Evolutionary conservation across 1,284 basidiomycete species (phyloP).

Genomic region (Limonomyces culmigenus): DNA sequence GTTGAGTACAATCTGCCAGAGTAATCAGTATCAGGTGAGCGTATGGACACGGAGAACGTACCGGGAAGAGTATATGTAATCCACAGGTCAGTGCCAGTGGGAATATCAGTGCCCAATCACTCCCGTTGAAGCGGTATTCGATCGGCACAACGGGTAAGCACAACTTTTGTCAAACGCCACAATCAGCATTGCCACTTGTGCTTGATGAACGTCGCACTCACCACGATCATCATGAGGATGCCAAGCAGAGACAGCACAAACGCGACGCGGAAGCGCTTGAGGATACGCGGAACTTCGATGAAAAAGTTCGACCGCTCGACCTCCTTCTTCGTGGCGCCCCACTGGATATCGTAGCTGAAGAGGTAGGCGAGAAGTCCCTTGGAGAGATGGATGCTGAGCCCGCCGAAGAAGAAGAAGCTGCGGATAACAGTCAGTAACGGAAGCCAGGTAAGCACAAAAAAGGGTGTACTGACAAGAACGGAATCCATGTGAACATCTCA

Average conservation of each 20-base stretch:
- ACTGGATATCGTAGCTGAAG: slow-evolving; percentile 73
- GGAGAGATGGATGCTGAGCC: slow-evolving; percentile 57
- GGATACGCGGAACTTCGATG: slow-evolving; percentile 71
- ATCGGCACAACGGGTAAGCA: slow-evolving; percentile 30
- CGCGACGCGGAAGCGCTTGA: slow-evolving; percentile 54
- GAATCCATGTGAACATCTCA: slow-evolving; percentile 63
- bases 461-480: slow-evolving; percentile 48
- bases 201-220: slow-evolving; percentile 20
- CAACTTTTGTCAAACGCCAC: too few relatives aligned
- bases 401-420: slow-evolving; percentile 78
- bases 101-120: slow-evolving; percentile 53
- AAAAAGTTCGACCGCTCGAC: slow-evolving; percentile 77
- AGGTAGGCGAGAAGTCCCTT: slow-evolving; percentile 65
- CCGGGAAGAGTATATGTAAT: background rate
- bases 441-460: background rate
- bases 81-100: slow-evolving; percentile 16
- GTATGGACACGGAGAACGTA: too few relatives aligned
- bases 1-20: slow-evolving; percentile 1
- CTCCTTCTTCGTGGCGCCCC: slow-evolving; percentile 69
- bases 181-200: too few relatives aligned
- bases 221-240: slow-evolving; percentile 34
- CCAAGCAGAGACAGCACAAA: slow-evolving; percentile 34
- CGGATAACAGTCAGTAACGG: background rate
- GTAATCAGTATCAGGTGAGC: too few relatives aligned
- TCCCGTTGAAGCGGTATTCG: slow-evolving; percentile 42